Evolutionary conservation across 140 eudicot species (phyloP), one percentile per base, ranked within the genome.

Genomic region (Artemisia princeps): DNA sequence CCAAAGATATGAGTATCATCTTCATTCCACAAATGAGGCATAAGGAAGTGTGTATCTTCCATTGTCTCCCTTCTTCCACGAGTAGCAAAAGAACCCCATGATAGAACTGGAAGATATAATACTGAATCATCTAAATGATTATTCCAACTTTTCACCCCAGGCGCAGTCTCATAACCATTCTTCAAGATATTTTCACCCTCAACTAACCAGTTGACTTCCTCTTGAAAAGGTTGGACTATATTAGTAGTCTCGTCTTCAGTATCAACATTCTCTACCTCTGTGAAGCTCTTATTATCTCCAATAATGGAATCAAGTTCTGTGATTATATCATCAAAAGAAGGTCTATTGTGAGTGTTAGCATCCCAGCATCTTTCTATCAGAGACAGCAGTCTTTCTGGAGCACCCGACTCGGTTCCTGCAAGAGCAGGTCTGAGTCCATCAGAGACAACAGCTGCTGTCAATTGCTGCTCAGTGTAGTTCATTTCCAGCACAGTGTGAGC

Each of bases 401-500:
- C 80, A 53, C 87, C 87, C 1, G 77, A 69, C 33, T 78, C 79
- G 2, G 60, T 20, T 78, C 82, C 83, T 65, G 83, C 99, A 75
- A 92, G 90, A 46, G 68, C 90, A 15, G 99, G 99, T 58, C 99
- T 78, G 51, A 92, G 67, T 61, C 82, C 84, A 71, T 92, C 88
- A 65, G 96, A 80, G 59, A 84, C 95, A 65, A 92, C 84, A 14
- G 96, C 96, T 71, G 96, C 87, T 4, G 96, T 88, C 19, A 92
- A 92, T 82, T 86, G 84, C 68, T 88, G 96, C 68, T 92, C 95
- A 2, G 96, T 83, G 69, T 92, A 92, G 80, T 78, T 88, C 96
- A 92, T 92, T 82, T 92, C 99, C 79, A 92, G 77, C 50, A 92
- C 95, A 1, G 99, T 92, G 76, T 92, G 99, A 76, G 99, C 99